phyloP scores from a whole-genome alignment of 345 rosid genomes.

The Sisymbrium altissimum region DNA sequence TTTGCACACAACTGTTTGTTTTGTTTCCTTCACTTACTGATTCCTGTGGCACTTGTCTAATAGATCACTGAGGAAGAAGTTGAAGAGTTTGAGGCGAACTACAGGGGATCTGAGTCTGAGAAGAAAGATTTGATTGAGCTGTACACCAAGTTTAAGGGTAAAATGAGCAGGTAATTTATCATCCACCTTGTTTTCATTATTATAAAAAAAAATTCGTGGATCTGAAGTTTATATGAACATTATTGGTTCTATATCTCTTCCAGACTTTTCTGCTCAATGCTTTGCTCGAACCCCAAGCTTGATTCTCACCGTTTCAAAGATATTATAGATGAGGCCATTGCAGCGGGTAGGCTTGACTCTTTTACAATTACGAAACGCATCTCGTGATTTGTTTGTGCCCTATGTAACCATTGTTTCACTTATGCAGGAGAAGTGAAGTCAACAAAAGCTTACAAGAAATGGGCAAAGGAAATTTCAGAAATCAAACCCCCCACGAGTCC shows the following conservation, averaged over 20 bases:
- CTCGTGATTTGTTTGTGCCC: not conserved
- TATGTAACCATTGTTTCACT: not conserved
- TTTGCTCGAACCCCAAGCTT: conserved; percentile 81
- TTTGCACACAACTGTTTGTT: not conserved
- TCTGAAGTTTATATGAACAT: not conserved
- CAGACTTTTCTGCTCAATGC: conserved; percentile 94
- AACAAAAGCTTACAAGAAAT: conserved; percentile 76
- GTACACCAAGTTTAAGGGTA: conserved; percentile 60
- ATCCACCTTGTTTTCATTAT: not conserved
- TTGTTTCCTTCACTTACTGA: not conserved
- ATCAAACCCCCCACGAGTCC: conserved; percentile 72
- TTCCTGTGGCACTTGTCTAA: not conserved
- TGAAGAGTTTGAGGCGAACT: conserved; percentile 80
- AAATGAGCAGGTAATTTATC: conserved; percentile 61
- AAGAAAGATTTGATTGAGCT: conserved; percentile 80
- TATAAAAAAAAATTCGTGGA: too few species aligned
- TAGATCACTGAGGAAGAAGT: conserved; percentile 84
- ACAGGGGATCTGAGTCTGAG: conserved; percentile 93
- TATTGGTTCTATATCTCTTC: not conserved
- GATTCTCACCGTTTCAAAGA: conserved; percentile 89
- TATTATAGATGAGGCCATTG: conserved; percentile 66
- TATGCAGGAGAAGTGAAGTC: conserved; percentile 62
- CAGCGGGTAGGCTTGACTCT: conserved; percentile 46
- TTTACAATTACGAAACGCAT: not conserved
- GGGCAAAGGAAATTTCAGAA: conserved; percentile 67